Percentiles rank a stretch among this genome's conserved stretches.
phyloP scores from a whole-genome alignment of 495 filamentous ascomycete species.

The Neurospora tetrasperma region DNA sequence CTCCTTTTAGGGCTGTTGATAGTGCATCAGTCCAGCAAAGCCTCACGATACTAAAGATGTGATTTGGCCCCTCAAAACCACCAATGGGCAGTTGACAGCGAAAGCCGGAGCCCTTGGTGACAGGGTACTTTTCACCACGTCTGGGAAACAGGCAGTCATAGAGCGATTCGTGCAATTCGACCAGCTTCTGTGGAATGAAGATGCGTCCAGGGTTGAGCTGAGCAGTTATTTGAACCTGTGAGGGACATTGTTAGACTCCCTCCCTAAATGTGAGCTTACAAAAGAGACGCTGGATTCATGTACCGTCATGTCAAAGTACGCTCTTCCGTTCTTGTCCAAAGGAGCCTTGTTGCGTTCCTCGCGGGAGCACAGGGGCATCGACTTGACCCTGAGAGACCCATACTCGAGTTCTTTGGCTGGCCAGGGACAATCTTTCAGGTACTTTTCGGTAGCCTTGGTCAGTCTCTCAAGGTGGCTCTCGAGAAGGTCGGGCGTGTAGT shows the following conservation, averaged over 20 bases:
- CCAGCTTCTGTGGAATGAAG: not conserved
- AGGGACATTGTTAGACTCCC: not conserved
- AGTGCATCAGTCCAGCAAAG: not conserved
- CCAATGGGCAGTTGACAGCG: not conserved
- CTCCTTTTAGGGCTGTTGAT: not conserved
- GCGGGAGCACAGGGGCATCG: not conserved
- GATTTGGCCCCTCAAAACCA: not conserved
- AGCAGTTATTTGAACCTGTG: not conserved
- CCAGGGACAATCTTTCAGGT: not conserved
- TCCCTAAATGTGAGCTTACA: not conserved
- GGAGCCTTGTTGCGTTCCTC: not conserved
- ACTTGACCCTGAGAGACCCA: not conserved
- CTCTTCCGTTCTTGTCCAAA: not conserved
- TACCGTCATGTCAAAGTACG: not conserved
- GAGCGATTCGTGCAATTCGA: not conserved
- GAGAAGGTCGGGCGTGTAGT: not conserved
- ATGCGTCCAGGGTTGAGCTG: not conserved
- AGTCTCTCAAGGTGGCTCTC: not conserved
- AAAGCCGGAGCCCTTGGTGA: not conserved
- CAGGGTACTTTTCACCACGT: not conserved
- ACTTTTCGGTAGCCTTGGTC: not conserved
- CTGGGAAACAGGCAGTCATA: not conserved
- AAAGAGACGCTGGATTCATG: not conserved
- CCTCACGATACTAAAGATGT: not conserved
- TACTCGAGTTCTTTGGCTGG: not conserved